Base-by-base conservation (phyloP, 208 protist species). In the Leishmania gerbilli region DNA sequence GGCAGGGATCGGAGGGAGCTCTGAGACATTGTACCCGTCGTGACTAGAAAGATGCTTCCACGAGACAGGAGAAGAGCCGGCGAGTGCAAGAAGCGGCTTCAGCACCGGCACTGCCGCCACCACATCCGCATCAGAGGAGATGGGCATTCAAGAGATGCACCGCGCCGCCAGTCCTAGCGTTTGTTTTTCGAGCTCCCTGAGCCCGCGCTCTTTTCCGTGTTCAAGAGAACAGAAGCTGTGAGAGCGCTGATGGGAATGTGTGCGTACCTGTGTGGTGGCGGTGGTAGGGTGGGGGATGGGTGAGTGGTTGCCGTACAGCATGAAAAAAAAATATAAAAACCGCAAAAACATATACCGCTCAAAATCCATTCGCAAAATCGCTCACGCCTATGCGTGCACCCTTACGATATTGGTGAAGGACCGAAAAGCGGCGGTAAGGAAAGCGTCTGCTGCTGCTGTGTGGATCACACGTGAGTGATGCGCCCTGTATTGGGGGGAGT, bases 51-150 rank as follows among this genome's bases (percentile, higher is more conserved):
- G 24, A 6, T n/a, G 64, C 42, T 47, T 68, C 82, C 82, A 86
- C 24, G 62, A 19, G 42, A 71, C 53, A 17, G 55, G 40, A 24
- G 78, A 31, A 3, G 47, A 55, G 49, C 67, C 55, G 37, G 55
- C 74, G 6, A 79, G 67, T 13, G 37, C 40, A 19, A 86, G n/a
- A 9, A 86, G 77, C 15, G 78, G 67, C 24, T 82, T 75, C 8
- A 86, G 60, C 60, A 86, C 19, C 3, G 82, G 65, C 17, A 71
- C 67, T 42, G 78, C 82, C 9, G 82, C 62, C 71, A 40, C 76
- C 19, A 85, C 51, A 21, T 77, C 82, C 64, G 24, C 77, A 71
- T 85, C 82, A 6, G 77, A 79, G n/a, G 82, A 75, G 15, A 45
- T 8, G 51, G 11, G 40, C 72, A 76, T 62, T 37, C 15, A 6